Conservation (phyloP, 202 grass and related monocot genomes). For the Schoenoplectus triqueter region DNA sequence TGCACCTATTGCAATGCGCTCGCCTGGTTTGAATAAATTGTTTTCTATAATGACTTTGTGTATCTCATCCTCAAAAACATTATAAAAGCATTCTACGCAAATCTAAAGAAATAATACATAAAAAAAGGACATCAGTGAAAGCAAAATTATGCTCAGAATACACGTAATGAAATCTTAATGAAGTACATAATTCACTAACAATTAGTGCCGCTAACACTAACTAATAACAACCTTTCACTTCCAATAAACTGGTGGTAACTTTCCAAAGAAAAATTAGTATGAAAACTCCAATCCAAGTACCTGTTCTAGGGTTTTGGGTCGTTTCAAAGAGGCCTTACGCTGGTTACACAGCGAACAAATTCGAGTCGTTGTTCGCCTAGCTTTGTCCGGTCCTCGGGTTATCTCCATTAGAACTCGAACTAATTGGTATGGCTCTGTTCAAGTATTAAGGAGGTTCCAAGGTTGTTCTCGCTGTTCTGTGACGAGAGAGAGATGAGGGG, state of each 20-base stretch:
- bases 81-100: slow-evolving; percentile 85
- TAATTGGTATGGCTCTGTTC: not conserved
- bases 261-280: not conserved
- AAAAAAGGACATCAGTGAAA: not conserved
- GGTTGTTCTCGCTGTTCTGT: too few species aligned
- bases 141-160: slow-evolving; percentile 7
- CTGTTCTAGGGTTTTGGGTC: slow-evolving; percentile 93
- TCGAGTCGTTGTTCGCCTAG: slow-evolving; percentile 41
- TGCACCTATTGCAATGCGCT: slow-evolving; percentile 92
- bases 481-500: too few species aligned
- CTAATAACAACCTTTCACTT: not conserved
- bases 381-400: slow-evolving; percentile 33
- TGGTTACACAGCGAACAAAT: slow-evolving; percentile 67
- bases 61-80: slow-evolving; percentile 92
- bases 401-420: not conserved
- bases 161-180: not conserved
- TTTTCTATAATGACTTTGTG: slow-evolving; percentile 78
- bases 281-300: slow-evolving; percentile 37
- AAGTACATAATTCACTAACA: not conserved
- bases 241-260: not conserved
- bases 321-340: slow-evolving; percentile 72
- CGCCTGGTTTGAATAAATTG: slow-evolving; percentile 78
- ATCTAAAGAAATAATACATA: slow-evolving; percentile 50
- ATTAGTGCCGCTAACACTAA: not conserved
- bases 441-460: not conserved